phyloP scores from a whole-genome alignment of 495 filamentous ascomycete genomes.

The Pseudevernia furfuracea region DNA sequence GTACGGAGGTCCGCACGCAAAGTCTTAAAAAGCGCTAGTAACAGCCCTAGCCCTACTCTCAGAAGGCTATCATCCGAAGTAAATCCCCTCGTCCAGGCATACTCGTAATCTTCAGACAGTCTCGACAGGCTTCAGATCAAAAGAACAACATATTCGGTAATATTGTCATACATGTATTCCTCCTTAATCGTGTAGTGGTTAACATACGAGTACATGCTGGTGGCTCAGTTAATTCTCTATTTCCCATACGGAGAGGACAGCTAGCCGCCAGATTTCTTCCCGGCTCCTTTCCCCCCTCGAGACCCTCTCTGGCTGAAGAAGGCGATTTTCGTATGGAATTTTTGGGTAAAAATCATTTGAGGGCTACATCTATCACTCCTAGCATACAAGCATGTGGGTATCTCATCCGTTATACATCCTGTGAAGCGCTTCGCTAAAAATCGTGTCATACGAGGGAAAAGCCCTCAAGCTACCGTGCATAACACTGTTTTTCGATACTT shows the following conservation, averaged over 20 bases:
- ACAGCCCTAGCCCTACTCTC: too few species aligned
- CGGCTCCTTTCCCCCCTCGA: background rate
- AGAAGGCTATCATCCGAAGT: too few species aligned
- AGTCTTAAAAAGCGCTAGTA: too few species aligned
- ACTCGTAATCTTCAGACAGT: too few species aligned
- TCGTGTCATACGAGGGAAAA: background rate
- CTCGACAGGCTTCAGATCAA: too few species aligned
- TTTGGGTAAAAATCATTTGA: background rate
- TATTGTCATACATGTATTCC: too few species aligned
- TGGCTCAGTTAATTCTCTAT: too few species aligned
- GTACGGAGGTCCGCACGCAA: too few species aligned
- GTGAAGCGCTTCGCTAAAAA: background rate
- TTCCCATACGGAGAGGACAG: background rate
- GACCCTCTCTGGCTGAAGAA: background rate
- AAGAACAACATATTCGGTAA: too few species aligned
- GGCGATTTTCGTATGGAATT: background rate
- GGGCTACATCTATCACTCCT: conserved; percentile 1
- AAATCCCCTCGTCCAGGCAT: too few species aligned
- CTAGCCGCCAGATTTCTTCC: background rate
- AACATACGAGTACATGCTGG: too few species aligned
- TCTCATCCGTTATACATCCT: background rate
- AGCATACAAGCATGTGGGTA: conserved; percentile 17
- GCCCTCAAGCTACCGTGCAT: background rate
- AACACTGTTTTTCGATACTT: background rate
- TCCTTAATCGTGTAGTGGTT: too few species aligned